Conservation (phyloP, 805 yeast species). For the Starmerella sp. region DNA sequence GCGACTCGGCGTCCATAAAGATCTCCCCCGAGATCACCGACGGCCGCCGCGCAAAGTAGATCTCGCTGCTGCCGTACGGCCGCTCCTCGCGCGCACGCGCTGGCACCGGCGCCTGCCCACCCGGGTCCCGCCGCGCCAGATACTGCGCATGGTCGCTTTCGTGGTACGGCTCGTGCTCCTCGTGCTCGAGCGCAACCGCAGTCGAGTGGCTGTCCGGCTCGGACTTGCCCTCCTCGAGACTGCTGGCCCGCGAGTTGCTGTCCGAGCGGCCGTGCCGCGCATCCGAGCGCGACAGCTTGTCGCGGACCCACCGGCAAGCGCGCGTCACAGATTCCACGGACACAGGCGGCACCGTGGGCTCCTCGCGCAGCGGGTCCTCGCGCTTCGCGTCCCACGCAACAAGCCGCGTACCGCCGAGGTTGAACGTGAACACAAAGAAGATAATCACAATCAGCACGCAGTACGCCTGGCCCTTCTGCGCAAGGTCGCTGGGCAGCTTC, state of each 20-base stretch:
- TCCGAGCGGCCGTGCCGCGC: not conserved
- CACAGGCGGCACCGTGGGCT: slow-evolving; percentile 21
- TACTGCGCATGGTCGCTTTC: slow-evolving; percentile 1
- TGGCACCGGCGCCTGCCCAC: not conserved
- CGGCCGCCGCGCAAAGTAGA: slow-evolving; percentile 9
- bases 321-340: slow-evolving; percentile 14
- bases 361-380: slow-evolving; percentile 18
- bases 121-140: not conserved
- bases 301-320: not conserved
- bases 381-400: slow-evolving; percentile 57
- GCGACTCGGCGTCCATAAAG: slow-evolving; percentile 5
- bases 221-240: not conserved
- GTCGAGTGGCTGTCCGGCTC: not conserved
- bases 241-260: not conserved
- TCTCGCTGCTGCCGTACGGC: slow-evolving; percentile 15
- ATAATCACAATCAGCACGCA: slow-evolving; percentile 65
- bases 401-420: slow-evolving; percentile 61
- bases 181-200: not conserved
- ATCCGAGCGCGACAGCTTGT: not conserved
- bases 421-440: slow-evolving; percentile 58
- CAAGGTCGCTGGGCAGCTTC: slow-evolving; percentile 45
- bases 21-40: not conserved
- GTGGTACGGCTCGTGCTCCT: slow-evolving; percentile 3
- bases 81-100: slow-evolving; percentile 9
- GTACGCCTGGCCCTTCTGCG: slow-evolving; percentile 70